phyloP scores from a whole-genome alignment of 2,329 filamentous ascomycete species.

The Pochonia chlamydosporia region DNA sequence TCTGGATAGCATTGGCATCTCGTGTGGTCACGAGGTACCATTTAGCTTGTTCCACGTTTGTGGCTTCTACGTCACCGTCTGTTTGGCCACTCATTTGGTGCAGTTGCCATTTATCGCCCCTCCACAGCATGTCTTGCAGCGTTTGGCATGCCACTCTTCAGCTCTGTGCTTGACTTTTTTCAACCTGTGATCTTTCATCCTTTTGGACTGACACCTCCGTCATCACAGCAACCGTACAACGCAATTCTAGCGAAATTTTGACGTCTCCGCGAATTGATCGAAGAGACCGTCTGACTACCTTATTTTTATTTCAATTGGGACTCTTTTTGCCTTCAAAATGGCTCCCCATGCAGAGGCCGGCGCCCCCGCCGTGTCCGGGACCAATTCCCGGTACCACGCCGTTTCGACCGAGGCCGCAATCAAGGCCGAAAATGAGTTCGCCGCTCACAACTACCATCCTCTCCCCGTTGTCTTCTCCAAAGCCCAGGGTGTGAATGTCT shows the following conservation, averaged over 20 bases:
- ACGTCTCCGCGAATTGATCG: background rate
- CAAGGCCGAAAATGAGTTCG: conserved; percentile 71
- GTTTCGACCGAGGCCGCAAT: conserved; percentile 76
- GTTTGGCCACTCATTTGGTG: no score
- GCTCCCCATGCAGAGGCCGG: conserved; percentile 51
- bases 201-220: background rate
- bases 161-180: background rate
- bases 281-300: background rate
- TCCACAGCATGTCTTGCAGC: conserved; percentile 2
- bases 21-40: no score
- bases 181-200: background rate
- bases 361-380: conserved; percentile 18
- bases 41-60: background rate
- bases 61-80: background rate
- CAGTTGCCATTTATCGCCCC: no score
- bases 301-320: background rate
- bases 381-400: conserved; percentile 57
- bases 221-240: background rate
- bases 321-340: conserved; percentile 34
- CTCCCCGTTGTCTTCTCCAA: conserved; percentile 88
- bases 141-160: background rate
- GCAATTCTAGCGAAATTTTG: background rate
- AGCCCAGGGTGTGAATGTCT: conserved; percentile 81
- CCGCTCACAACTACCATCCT: conserved; percentile 98
- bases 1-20: no score